Percentiles rank a stretch among this genome's conserved stretches.
phyloP scores from a whole-genome alignment of 1,139 yeast genomes.

The Candida mesenterica region DNA sequence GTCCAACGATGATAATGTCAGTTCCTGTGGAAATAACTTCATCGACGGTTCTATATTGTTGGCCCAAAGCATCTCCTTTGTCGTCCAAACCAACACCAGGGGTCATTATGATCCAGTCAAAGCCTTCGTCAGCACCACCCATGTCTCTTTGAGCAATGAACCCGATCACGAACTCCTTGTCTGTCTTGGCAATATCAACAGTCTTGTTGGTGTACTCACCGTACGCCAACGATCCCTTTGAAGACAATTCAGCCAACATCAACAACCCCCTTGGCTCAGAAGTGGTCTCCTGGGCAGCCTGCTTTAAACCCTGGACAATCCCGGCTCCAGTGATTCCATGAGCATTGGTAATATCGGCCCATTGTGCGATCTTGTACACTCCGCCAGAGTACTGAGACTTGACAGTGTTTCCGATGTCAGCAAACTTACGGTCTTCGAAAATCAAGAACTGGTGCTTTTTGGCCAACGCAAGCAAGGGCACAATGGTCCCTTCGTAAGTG shows the following conservation, averaged over 20 bases:
- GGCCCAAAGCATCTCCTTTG: slow-evolving; percentile 95
- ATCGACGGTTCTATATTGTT: slow-evolving; percentile 90
- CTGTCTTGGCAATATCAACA: slow-evolving; percentile 84
- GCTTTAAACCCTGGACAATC: slow-evolving; percentile 81
- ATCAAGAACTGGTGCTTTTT: slow-evolving; percentile 79
- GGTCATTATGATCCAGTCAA: slow-evolving; percentile 94
- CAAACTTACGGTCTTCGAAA: slow-evolving; percentile 96
- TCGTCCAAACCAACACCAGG: slow-evolving; percentile 99
- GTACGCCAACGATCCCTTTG: slow-evolving; percentile 88
- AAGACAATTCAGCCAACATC: slow-evolving; percentile 94
- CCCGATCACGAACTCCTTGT: slow-evolving; percentile 89
- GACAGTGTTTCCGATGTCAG: slow-evolving; percentile 98
- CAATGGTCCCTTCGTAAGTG: slow-evolving; percentile 71
- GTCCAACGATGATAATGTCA: slow-evolving; percentile 93
- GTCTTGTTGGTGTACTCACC: slow-evolving; percentile 89
- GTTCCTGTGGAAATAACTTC: slow-evolving; percentile 82
- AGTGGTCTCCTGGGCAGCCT: slow-evolving; percentile 70
- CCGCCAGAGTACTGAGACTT: slow-evolving; percentile 93
- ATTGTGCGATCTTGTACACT: slow-evolving; percentile 78
- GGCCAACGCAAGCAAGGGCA: slow-evolving; percentile 69
- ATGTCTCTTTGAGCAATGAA: slow-evolving; percentile 91
- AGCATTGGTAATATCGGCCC: slow-evolving; percentile 98
- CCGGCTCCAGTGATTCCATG: slow-evolving; percentile 98
- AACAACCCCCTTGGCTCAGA: slow-evolving; percentile 80
- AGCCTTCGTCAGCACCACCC: slow-evolving; percentile 80